Evolutionary conservation across 768 basidiomycete genomes (phyloP).

Genomic region (Butyriboletus loyo): DNA sequence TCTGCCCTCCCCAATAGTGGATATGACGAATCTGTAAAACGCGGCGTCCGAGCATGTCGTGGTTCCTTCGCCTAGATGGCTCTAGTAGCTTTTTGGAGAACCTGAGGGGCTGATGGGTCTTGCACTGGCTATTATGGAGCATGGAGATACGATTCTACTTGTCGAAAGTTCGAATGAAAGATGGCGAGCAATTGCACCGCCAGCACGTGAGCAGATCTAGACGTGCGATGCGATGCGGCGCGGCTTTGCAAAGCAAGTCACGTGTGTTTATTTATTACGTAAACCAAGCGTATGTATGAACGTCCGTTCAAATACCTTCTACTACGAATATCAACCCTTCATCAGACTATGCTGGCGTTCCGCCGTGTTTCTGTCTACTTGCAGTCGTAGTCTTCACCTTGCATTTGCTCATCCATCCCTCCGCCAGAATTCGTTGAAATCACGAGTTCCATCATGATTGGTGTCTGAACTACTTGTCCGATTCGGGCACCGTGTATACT

Average conservation of each 20-base stretch:
- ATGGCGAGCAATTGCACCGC: background rate
- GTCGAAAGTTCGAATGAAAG: background rate
- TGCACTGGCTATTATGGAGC: background rate
- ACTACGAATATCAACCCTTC: background rate
- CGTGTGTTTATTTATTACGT: conserved; percentile 5
- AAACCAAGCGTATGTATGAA: no score
- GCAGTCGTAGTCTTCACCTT: background rate
- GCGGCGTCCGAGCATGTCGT: background rate
- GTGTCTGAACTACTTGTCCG: background rate
- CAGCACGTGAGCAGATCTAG: no score
- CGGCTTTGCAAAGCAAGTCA: conserved; percentile 4
- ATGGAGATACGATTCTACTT: background rate
- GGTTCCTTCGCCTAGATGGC: background rate
- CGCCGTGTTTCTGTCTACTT: background rate
- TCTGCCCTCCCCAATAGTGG: background rate
- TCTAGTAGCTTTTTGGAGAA: background rate
- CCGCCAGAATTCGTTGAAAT: background rate
- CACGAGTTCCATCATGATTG: background rate
- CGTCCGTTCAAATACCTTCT: background rate
- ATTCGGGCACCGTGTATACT: background rate
- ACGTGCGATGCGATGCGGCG: no score
- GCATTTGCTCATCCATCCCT: background rate
- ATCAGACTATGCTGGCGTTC: background rate
- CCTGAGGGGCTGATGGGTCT: background rate
- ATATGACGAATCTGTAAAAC: background rate